Evolutionary conservation across 305 asterid genomes (phyloP).

Genomic region (Solanum hybrid): DNA sequence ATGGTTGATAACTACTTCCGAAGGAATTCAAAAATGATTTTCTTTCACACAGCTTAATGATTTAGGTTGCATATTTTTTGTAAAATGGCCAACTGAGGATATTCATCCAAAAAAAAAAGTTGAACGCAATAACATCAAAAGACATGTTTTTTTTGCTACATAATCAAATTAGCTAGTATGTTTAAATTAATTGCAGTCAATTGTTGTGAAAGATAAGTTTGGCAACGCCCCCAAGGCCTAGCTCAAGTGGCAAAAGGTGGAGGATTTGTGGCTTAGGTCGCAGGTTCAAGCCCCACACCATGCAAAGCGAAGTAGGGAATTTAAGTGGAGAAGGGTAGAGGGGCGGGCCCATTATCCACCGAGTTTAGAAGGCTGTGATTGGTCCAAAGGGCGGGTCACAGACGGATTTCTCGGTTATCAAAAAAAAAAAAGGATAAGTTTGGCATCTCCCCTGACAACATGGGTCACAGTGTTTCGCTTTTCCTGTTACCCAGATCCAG

Average conservation of each 20-base stretch:
- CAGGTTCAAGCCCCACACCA: too few relatives aligned
- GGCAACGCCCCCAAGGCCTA: too few relatives aligned
- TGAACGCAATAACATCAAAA: neutral
- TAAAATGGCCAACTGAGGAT: neutral
- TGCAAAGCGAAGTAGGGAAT: too few relatives aligned
- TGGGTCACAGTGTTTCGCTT: neutral
- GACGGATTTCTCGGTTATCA: too few relatives aligned
- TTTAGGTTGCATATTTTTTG: neutral
- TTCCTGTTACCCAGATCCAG: neutral
- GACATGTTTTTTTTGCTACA: neutral
- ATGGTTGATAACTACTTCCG: neutral
- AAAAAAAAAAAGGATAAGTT: too few relatives aligned
- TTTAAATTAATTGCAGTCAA: neutral
- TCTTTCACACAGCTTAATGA: neutral
- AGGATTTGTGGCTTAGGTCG: too few relatives aligned
- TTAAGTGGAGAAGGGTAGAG: too few relatives aligned
- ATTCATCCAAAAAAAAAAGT: neutral
- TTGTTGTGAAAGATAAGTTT: neutral
- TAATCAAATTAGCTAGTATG: neutral
- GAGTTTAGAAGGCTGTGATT: too few relatives aligned
- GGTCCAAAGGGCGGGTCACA: too few relatives aligned
- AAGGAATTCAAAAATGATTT: neutral
- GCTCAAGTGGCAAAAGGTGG: too few relatives aligned
- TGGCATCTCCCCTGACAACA: neutral
- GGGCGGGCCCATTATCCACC: too few relatives aligned